Evolutionary conservation across 2,329 filamentous ascomycete genomes (phyloP).

Genomic region (Cadophora malorum): DNA sequence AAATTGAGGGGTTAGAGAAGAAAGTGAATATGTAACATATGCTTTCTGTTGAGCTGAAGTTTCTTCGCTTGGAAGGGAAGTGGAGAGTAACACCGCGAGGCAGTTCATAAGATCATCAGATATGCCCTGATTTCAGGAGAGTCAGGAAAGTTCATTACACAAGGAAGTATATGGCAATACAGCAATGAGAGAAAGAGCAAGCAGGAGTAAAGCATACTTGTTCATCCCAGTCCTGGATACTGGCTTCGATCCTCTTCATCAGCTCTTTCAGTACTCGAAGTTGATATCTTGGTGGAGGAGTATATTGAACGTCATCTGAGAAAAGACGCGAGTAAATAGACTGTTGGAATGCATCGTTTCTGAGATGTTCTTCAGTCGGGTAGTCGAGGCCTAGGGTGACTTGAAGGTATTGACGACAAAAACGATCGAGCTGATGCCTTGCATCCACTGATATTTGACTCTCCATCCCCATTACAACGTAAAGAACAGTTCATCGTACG

Average conservation of each 20-base stretch:
- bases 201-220: slow-evolving; percentile 68
- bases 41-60: slow-evolving; percentile 73
- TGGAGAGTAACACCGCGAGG: slow-evolving; percentile 69
- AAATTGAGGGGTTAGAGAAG: slow-evolving; percentile 29
- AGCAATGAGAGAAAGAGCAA: slow-evolving; percentile 9
- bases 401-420: slow-evolving; percentile 82
- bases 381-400: slow-evolving; percentile 69
- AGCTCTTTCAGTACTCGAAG: slow-evolving; percentile 76
- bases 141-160: slow-evolving; percentile 36
- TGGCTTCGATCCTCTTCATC: slow-evolving; percentile 70
- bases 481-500: slow-evolving; percentile 25
- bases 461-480: slow-evolving; percentile 37
- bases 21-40: slow-evolving; percentile 72
- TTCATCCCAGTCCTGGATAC: slow-evolving; percentile 82
- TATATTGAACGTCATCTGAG: slow-evolving; percentile 58
- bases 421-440: slow-evolving; percentile 53
- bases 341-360: slow-evolving; percentile 67
- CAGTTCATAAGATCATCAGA: slow-evolving; percentile 78
- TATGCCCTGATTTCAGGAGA: slow-evolving; percentile 67
- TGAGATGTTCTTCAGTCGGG: slow-evolving; percentile 65
- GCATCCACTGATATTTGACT: slow-evolving; percentile 37
- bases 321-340: slow-evolving; percentile 73
- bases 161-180: slow-evolving; percentile 13
- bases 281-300: slow-evolving; percentile 73
- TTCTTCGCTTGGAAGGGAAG: slow-evolving; percentile 67